Evolutionary conservation across 208 protist genomes (phyloP).

Genomic region (Phytomonas sp.): DNA sequence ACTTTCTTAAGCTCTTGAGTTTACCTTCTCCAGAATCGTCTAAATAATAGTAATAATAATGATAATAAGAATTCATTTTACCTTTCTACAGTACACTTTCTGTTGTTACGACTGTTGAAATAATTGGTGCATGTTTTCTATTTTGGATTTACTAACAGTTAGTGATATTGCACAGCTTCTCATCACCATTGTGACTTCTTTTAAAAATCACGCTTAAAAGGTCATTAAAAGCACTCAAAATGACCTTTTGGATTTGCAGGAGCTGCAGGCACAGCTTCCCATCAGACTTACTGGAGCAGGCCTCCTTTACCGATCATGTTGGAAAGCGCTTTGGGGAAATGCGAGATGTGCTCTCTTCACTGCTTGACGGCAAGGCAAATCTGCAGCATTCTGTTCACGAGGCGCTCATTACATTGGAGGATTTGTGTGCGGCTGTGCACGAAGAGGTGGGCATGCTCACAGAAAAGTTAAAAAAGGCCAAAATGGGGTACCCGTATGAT

Average conservation of each 20-base stretch:
- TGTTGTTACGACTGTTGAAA: constrained; percentile 1
- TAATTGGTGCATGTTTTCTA: constrained; percentile 16
- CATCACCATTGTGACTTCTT: constrained; percentile 3
- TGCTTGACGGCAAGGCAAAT: constrained; percentile 28
- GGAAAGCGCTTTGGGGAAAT: constrained; percentile 38
- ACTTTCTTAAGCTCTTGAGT: not conserved
- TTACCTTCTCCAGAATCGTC: not conserved
- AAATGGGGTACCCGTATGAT: constrained; percentile 16
- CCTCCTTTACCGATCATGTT: constrained; percentile 67
- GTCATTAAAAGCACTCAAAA: constrained; percentile 9
- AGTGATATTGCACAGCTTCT: constrained; percentile 8
- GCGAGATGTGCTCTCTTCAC: constrained; percentile 27
- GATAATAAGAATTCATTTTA: not conserved
- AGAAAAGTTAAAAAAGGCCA: constrained; percentile 14
- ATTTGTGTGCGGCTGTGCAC: constrained; percentile 59
- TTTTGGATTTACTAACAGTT: not conserved
- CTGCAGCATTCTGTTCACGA: constrained; percentile 41
- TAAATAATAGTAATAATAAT: too few species aligned
- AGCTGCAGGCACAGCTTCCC: constrained; percentile 77
- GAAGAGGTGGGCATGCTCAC: constrained; percentile 57
- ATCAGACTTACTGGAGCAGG: constrained; percentile 27
- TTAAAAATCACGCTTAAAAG: not conserved
- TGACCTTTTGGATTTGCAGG: constrained; percentile 61
- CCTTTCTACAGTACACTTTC: not conserved
- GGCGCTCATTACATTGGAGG: constrained; percentile 34